Conservation (phyloP, 352 stramenopile genomes). For the Globisporangium camurandrum region DNA sequence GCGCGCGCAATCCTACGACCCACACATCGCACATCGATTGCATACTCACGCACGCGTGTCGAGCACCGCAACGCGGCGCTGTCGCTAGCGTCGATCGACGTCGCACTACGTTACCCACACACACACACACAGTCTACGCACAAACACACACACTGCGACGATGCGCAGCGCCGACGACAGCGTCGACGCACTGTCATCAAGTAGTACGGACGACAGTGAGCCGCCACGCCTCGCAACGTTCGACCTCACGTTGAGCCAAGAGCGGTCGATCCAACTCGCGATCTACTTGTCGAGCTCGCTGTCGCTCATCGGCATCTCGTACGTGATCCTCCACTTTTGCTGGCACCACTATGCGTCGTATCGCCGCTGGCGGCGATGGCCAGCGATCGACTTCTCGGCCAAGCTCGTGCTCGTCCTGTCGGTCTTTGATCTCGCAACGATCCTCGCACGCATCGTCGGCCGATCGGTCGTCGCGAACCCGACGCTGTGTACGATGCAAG, state of each 20-base stretch:
- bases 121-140: neutral
- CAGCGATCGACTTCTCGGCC: constrained; percentile 53
- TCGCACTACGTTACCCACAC: neutral
- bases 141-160: neutral
- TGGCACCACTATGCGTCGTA: constrained; percentile 24
- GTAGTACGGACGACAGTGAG: too few species aligned
- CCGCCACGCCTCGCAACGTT: constrained; percentile 5
- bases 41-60: neutral
- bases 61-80: neutral
- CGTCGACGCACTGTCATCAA: neutral
- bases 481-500: constrained; percentile 47
- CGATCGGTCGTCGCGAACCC: constrained; percentile 32
- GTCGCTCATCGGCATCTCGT: constrained; percentile 53
- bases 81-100: neutral
- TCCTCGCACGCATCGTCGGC: constrained; percentile 46
- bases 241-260: constrained; percentile 19
- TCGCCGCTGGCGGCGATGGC: constrained; percentile 6
- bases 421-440: constrained; percentile 56
- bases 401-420: constrained; percentile 64
- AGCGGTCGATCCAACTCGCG: constrained; percentile 27
- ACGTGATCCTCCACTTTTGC: constrained; percentile 56
- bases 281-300: constrained; percentile 38
- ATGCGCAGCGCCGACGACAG: neutral
- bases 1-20: too few species aligned
- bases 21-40: too few species aligned